These are phyloP conservation scores for Ajuga reptans DNA, from an alignment of 305 asterid genomes.

Conservation along the genomic window DNA sequence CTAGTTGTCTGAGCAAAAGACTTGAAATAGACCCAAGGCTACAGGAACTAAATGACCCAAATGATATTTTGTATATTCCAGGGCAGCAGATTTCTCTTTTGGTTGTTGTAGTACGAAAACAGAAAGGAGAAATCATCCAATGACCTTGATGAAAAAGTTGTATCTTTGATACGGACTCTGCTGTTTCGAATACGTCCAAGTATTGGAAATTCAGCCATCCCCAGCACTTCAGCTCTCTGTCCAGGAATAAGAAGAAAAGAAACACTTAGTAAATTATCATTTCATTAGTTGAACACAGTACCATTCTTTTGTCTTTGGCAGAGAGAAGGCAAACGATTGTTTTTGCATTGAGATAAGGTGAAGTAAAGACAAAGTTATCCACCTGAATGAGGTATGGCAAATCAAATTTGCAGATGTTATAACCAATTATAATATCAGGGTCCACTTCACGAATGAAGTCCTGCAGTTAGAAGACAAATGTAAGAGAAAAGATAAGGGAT, in stretches of 20 bases:
- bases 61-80: neutral
- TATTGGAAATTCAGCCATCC: constrained; percentile 77
- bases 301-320: neutral
- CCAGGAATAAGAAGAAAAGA: neutral
- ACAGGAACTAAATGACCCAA: neutral
- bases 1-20: constrained; percentile 16
- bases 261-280: neutral
- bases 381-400: constrained; percentile 98
- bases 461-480: constrained; percentile 37
- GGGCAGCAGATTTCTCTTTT: neutral
- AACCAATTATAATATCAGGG: constrained; percentile 96
- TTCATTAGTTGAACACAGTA: constrained; percentile 14
- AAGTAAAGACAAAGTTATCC: neutral
- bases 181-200: constrained; percentile 90
- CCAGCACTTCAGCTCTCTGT: constrained; percentile 85
- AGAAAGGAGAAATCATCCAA: constrained; percentile 21
- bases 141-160: constrained; percentile 91
- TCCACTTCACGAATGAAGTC: constrained; percentile 89
- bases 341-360: neutral
- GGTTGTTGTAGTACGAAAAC: constrained; percentile 3
- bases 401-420: constrained; percentile 97
- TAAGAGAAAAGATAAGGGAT: neutral
- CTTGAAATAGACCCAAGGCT: constrained; percentile 7
- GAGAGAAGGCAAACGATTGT: constrained; percentile 12
- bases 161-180: constrained; percentile 79